phyloP scores from a whole-genome alignment of 352 stramenopile species.

The Pythium insidiosum region DNA sequence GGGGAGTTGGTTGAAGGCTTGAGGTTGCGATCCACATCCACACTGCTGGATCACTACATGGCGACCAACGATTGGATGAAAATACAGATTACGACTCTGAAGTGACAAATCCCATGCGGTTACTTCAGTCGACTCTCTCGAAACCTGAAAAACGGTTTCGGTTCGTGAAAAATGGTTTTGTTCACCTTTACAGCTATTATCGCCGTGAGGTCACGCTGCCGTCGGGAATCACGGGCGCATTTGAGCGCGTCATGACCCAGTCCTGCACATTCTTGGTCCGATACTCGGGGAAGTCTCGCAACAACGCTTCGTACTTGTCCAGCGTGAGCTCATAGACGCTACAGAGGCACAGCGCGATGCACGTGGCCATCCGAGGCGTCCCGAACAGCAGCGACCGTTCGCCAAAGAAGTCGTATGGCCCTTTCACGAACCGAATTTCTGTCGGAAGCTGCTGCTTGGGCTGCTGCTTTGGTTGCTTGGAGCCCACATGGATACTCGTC shows the following conservation, averaged over 20 bases:
- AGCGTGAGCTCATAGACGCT: conserved; percentile 61
- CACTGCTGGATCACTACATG: too few species aligned
- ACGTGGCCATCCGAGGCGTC: conserved; percentile 59
- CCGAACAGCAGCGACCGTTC: conserved; percentile 67
- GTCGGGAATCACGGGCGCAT: too few species aligned
- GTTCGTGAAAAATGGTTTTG: too few species aligned
- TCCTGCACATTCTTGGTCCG: conserved; percentile 41
- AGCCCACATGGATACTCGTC: conserved; percentile 2
- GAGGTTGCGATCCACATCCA: too few species aligned
- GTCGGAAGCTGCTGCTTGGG: conserved; percentile 13
- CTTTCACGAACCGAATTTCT: conserved; percentile 57
- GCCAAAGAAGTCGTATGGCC: conserved; percentile 69
- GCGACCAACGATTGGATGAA: too few species aligned
- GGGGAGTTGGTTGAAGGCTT: too few species aligned
- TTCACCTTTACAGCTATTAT: too few species aligned
- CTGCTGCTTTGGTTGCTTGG: conserved; percentile 5
- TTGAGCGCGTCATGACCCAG: conserved; percentile 35
- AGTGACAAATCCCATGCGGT: too few species aligned
- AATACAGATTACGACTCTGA: too few species aligned
- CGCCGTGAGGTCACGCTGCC: too few species aligned
- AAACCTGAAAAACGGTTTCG: too few species aligned
- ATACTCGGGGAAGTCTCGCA: conserved; percentile 60
- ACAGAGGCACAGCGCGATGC: conserved; percentile 58
- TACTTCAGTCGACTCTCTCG: too few species aligned
- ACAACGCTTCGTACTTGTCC: conserved; percentile 51